phyloP scores from a whole-genome alignment of 306 rosid genomes.

The Cicer yamashitae region DNA sequence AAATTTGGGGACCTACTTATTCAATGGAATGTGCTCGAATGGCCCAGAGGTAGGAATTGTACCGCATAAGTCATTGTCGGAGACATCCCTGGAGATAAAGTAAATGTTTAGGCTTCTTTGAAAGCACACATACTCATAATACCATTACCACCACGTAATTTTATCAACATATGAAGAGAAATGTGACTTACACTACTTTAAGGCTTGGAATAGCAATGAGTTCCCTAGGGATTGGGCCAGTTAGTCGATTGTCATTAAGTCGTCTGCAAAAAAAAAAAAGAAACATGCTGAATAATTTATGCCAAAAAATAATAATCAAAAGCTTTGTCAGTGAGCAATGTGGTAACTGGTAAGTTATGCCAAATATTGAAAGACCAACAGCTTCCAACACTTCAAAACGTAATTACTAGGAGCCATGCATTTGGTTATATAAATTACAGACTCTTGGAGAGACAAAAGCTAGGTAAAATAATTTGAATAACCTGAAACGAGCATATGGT shows the following conservation, averaged over 20 bases:
- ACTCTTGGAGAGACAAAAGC: neutral
- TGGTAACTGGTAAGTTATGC: neutral
- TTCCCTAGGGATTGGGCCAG: conserved; percentile 83
- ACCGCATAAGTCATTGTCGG: conserved; percentile 87
- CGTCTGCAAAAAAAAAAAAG: conserved; percentile 64
- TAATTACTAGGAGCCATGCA: neutral
- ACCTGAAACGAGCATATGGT: neutral
- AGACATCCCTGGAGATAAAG: conserved; percentile 78
- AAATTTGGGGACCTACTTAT: conserved; percentile 63
- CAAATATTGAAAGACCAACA: conserved; percentile 5
- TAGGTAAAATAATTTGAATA: conserved; percentile 5
- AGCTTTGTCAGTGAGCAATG: neutral
- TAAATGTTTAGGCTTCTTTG: conserved; percentile 31
- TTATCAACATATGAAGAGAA: conserved; percentile 22
- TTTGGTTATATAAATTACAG: conserved; percentile 23
- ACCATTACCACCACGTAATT: neutral
- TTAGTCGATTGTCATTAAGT: conserved; percentile 78
- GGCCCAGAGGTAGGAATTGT: conserved; percentile 89
- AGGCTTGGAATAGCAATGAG: conserved; percentile 76
- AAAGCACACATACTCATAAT: conserved; percentile 5
- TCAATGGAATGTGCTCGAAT: conserved; percentile 87
- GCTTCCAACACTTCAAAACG: conserved; percentile 22
- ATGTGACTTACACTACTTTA: conserved; percentile 87
- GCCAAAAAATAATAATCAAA: neutral
- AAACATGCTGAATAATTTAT: conserved; percentile 33